Percentiles rank a stretch among this genome's conserved stretches.
Evolutionary conservation across 768 basidiomycete genomes (phyloP).

Genomic region (Agrocybe praecox): DNA sequence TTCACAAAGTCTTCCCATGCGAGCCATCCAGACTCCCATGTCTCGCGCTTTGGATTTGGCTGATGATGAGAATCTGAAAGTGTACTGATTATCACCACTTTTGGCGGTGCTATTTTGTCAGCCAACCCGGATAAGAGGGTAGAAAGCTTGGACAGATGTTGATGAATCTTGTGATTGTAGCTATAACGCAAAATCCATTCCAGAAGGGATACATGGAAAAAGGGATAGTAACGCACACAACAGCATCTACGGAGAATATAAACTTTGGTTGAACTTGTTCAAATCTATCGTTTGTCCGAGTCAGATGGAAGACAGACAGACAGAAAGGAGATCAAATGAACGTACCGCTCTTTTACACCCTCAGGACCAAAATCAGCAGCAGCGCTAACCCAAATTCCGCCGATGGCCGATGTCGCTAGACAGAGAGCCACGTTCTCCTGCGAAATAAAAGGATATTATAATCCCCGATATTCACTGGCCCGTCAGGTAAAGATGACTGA

Average conservation of each 20-base stretch:
- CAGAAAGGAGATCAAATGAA: conserved; percentile 3
- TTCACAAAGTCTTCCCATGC: conserved; percentile 57
- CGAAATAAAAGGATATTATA: conserved; percentile 12
- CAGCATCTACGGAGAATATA: conserved; percentile 73
- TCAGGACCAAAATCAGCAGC: conserved; percentile 83
- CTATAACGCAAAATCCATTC: conserved; percentile 32
- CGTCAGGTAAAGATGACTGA: conserved; percentile 34
- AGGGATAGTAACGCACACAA: conserved; percentile 49
- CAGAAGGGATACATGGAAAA: conserved; percentile 11
- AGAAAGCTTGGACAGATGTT: conserved; percentile 66
- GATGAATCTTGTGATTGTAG: conserved; percentile 73
- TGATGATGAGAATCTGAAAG: conserved; percentile 31
- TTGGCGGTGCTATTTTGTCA: conserved; percentile 37
- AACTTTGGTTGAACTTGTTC: conserved; percentile 79
- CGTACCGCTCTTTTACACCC: conserved; percentile 72
- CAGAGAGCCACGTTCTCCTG: conserved; percentile 73
- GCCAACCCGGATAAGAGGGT: conserved; percentile 55
- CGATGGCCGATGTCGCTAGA: conserved; percentile 70
- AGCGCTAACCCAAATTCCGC: conserved; percentile 83
- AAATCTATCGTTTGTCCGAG: conserved; percentile 41
- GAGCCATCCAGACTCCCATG: conserved; percentile 52
- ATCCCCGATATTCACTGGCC: conserved; percentile 2
- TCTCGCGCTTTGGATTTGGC: conserved; percentile 20
- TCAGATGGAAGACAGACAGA: background rate
- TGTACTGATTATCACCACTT: conserved; percentile 61